A percentile compares a stretch with the other conserved stretches of the same genome.
phyloP scores from a whole-genome alignment of 306 rosid genomes.

The Quercus bicolor region DNA sequence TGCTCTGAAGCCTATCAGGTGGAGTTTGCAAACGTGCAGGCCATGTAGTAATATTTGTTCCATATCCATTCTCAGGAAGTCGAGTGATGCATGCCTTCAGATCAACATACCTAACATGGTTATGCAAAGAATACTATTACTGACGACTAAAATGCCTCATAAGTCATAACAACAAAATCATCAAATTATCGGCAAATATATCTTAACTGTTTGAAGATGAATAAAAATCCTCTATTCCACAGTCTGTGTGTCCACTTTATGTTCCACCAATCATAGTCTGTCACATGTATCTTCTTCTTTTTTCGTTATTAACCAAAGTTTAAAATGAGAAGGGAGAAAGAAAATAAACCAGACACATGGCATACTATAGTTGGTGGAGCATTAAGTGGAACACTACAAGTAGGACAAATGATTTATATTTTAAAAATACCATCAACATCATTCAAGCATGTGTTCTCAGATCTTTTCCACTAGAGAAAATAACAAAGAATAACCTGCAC shows the following conservation, averaged over 20 bases:
- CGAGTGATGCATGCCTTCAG: slow-evolving; percentile 79
- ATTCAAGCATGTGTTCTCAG: background rate
- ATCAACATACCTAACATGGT: slow-evolving; percentile 65
- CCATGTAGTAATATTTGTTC: slow-evolving; percentile 65
- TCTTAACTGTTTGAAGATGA: background rate
- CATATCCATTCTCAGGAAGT: slow-evolving; percentile 67
- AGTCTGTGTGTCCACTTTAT: no score
- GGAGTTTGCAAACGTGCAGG: slow-evolving; percentile 80
- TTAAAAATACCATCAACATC: background rate
- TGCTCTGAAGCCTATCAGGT: slow-evolving; percentile 84
- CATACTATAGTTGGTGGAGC: no score
- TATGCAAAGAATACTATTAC: slow-evolving; percentile 23
- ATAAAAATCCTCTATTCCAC: no score
- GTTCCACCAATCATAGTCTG: no score
- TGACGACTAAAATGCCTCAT: slow-evolving; percentile 16
- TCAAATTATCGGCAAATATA: background rate
- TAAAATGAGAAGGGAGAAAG: no score
- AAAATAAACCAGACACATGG: no score
- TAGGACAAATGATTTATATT: no score
- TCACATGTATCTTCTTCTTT: no score
- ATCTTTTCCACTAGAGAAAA: background rate
- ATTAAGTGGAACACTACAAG: no score
- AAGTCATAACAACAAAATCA: background rate
- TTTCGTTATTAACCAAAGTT: no score
- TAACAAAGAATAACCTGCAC: background rate